Evolutionary conservation across 2,329 filamentous ascomycete species (phyloP).

Genomic region (Verticillium dahliae): DNA sequence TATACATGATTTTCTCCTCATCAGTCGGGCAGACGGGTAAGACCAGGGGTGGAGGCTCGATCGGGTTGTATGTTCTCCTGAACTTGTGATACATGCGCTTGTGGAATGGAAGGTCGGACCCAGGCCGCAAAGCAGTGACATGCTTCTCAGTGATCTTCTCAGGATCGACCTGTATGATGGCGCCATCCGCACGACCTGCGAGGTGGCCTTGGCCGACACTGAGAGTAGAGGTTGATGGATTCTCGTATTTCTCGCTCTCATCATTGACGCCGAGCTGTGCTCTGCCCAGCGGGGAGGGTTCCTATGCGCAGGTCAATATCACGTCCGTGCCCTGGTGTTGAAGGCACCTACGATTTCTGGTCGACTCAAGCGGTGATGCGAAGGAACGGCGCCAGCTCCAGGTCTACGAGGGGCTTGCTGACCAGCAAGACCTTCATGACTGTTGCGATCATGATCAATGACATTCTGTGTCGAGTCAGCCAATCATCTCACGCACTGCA

Average conservation of each 20-base stretch:
- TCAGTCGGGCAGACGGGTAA: constrained; percentile 29
- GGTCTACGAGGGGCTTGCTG: not conserved
- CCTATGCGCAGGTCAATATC: constrained; percentile 1
- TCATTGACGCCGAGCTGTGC: constrained; percentile 2
- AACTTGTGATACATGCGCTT: constrained; percentile 17
- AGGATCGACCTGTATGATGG: constrained; percentile 5
- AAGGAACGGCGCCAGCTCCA: not conserved
- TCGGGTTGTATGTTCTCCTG: constrained; percentile 24
- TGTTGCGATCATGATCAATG: constrained; percentile 1
- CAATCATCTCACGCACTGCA: not conserved
- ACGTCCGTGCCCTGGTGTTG: not conserved
- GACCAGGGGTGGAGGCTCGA: constrained; percentile 23
- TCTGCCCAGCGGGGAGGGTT: constrained; percentile 10
- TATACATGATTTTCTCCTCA: constrained; percentile 29
- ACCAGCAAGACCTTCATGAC: not conserved
- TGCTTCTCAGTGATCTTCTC: constrained; percentile 9
- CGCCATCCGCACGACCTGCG: not conserved
- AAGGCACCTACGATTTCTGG: constrained; percentile 8
- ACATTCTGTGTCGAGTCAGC: constrained; percentile 7
- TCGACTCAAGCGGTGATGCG: constrained; percentile 8
- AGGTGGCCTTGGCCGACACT: not conserved
- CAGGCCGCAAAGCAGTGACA: constrained; percentile 4
- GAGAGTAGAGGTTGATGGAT: constrained; percentile 1
- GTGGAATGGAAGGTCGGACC: constrained; percentile 8
- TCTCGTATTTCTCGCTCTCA: constrained; percentile 6